Evolutionary conservation across 1,284 basidiomycete species (phyloP).

Genomic region (Ganoderma boninense): DNA sequence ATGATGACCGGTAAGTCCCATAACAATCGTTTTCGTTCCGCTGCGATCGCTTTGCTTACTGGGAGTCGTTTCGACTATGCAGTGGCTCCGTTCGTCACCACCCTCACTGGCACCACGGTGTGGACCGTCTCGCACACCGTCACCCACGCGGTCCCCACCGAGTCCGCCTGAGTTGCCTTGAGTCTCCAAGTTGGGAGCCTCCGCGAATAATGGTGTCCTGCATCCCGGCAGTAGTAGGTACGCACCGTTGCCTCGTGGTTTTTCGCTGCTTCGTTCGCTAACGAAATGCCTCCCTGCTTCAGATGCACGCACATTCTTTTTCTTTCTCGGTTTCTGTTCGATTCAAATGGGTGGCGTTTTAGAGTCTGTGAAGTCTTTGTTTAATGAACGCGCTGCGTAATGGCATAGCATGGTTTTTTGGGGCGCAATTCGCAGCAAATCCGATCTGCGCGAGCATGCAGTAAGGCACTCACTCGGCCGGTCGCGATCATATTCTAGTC

Average conservation of each 20-base stretch:
- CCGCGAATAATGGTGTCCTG: not conserved
- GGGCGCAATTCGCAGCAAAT: too few relatives aligned
- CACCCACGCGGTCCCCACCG: constrained; percentile 13
- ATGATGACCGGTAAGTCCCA: constrained; percentile 17
- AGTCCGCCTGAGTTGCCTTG: not conserved
- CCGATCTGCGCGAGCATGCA: too few relatives aligned
- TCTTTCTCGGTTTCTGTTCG: not conserved
- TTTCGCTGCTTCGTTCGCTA: too few relatives aligned
- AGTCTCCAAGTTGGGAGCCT: too few relatives aligned
- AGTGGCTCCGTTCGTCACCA: constrained; percentile 29
- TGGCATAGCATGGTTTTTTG: not conserved
- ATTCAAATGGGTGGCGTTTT: not conserved
- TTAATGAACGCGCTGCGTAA: not conserved
- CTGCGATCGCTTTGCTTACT: not conserved
- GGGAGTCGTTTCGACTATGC: not conserved
- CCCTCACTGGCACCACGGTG: constrained; percentile 21
- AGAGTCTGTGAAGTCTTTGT: not conserved
- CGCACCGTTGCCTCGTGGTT: too few relatives aligned
- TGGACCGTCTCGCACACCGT: constrained; percentile 30
- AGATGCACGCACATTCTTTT: not conserved
- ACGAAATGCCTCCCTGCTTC: too few relatives aligned
- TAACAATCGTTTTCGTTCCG: too few relatives aligned
- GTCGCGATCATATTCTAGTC: not conserved
- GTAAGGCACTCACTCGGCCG: too few relatives aligned
- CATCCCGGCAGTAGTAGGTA: not conserved